These are phyloP conservation scores for Berkeleyomyces basicola DNA, from an alignment of 2,329 filamentous ascomycete genomes.

Conservation along the genomic window DNA sequence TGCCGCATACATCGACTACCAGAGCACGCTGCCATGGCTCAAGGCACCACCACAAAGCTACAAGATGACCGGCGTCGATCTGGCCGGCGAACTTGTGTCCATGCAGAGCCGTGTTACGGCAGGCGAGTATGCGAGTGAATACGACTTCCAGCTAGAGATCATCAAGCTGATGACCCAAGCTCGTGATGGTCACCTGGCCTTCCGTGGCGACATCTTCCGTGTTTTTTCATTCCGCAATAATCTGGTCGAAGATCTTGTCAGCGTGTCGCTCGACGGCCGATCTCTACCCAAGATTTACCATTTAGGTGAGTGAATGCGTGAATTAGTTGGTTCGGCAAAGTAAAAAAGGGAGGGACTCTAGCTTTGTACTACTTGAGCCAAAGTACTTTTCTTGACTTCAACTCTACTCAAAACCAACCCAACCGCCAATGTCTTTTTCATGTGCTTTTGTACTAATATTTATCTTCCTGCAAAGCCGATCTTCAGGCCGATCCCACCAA, in stretches of 20 bases:
- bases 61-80: conserved; percentile 30
- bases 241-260: conserved; percentile 30
- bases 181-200: conserved; percentile 50
- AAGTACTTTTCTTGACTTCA: not conserved
- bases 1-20: conserved; percentile 29
- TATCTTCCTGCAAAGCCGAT: conserved; percentile 3
- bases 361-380: not conserved
- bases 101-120: conserved; percentile 27
- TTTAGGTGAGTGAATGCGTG: conserved; percentile 23
- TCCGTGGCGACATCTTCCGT: conserved; percentile 36
- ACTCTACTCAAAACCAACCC: not conserved
- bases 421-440: not conserved
- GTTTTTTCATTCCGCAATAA: conserved; percentile 30
- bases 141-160: conserved; percentile 37
- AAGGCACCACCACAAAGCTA: conserved; percentile 36
- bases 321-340: not conserved
- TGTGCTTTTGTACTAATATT: not conserved
- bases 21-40: conserved; percentile 31
- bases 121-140: conserved; percentile 33
- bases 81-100: conserved; percentile 28
- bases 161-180: conserved; percentile 31
- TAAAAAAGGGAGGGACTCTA: not conserved
- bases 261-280: conserved; percentile 42
- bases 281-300: conserved; percentile 41
- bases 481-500: conserved; percentile 1